Base-by-base conservation (phyloP, 2,329 filamentous ascomycete genomes). In the Bertia moriformis region DNA sequence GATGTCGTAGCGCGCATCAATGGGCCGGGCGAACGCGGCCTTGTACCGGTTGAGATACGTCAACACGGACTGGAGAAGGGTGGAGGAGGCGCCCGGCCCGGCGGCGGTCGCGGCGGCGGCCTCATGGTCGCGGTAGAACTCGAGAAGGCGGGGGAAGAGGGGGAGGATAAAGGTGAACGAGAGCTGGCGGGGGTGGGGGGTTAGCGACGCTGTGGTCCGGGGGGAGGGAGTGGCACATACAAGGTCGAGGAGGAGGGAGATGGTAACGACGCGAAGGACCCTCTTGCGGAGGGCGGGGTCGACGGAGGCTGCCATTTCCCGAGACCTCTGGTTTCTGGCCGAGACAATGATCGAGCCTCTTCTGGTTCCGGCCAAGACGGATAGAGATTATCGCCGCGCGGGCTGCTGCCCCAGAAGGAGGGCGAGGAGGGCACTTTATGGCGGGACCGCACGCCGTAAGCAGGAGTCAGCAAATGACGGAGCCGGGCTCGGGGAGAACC, bases 121-220 rank as follows among this genome's bases (percentile, higher is more conserved):
- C 60, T 95, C 88, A 59, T 78, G 76, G 54, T 85, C 79, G 61
- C 86, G 84, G 65, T 96, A 98, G 71, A 95, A 96, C 51, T 93
- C 83, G 59, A 96, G 81, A 35, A 98, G 80, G 42, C 87, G 88
- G 4, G 88, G 91, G 56, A 96, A 98, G 24, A 98, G 75, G 0
- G 91, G 91, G 5, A 98, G 79, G 55, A 96, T 96, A 56, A 98
- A 95, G 19, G 91, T 98, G 59, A 98, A 98, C 41, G 89, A 95
- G 52, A 96, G 85, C 89, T 95, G 45, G 20, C 15, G 5, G 24
- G 15, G 38, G 41, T 19, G 36, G 42, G 35, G 48, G 40, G 20
- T 39, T 40, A 27, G 14, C 3, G 18, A 39, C 45, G 10, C 35
- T 30, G 18, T 15, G 40, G 42, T n/a, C 37, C 39, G 30, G 20